A percentile compares a stretch with the other conserved stretches of the same genome.
These are phyloP conservation scores for Wallacemonas rigidus DNA, from an alignment of 208 protist genomes.

Conservation along the genomic window DNA sequence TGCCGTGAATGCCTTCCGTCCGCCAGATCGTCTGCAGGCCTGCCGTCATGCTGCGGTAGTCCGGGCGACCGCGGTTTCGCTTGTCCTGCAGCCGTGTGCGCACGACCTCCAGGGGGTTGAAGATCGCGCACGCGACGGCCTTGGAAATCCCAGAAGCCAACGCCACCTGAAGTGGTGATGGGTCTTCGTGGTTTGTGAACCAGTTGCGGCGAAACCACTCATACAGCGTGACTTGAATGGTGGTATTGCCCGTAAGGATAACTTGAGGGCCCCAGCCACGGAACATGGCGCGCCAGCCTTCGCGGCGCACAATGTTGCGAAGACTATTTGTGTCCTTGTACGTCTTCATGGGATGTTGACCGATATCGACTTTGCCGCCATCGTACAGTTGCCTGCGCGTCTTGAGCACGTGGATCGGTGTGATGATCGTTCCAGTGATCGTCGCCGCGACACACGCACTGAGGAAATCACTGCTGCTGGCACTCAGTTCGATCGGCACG, in stretches of 20 bases:
- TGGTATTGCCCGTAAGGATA: constrained; percentile 73
- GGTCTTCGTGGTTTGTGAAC: constrained; percentile 63
- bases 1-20: constrained; percentile 61
- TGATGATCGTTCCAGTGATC: constrained; percentile 66
- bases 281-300: constrained; percentile 72
- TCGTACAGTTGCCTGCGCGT: constrained; percentile 78
- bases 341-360: constrained; percentile 12
- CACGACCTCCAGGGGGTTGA: constrained; percentile 86
- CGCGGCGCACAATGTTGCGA: constrained; percentile 43
- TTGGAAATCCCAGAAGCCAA: constrained; percentile 71
- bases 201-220: constrained; percentile 70
- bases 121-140: constrained; percentile 61
- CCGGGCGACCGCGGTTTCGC: constrained; percentile 41
- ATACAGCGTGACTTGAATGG: constrained; percentile 84
- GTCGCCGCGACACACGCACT: constrained; percentile 67
- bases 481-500: neutral
- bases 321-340: constrained; percentile 21
- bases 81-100: constrained; percentile 80
- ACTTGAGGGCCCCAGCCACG: constrained; percentile 76
- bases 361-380: constrained; percentile 13
- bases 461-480: constrained; percentile 48
- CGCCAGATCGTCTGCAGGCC: constrained; percentile 74
- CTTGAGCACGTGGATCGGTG: constrained; percentile 78
- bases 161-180: constrained; percentile 60
- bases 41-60: constrained; percentile 59